phyloP scores from a whole-genome alignment of 202 grass and related monocot genomes.

The Panicum hallii region DNA sequence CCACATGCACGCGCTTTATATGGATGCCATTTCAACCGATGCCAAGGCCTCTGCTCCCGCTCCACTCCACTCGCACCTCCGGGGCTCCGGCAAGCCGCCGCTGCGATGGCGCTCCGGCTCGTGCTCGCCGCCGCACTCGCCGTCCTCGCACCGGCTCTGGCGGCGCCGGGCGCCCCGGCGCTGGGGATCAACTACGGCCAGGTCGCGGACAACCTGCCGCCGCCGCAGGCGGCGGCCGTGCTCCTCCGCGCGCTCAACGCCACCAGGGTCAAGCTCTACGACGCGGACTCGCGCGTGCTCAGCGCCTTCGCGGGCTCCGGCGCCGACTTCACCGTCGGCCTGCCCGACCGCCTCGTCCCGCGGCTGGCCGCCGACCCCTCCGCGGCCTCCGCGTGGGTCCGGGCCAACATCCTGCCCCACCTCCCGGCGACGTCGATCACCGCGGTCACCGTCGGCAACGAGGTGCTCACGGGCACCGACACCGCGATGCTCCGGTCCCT shows the following conservation, averaged over 20 bases:
- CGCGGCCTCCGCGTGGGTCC: conserved; percentile 59
- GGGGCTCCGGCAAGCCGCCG: neutral
- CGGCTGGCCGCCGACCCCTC: conserved; percentile 54
- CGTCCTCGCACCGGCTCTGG: conserved; percentile 19
- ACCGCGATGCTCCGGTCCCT: conserved; percentile 53
- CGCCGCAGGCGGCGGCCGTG: conserved; percentile 45
- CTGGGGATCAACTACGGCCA: conserved; percentile 83
- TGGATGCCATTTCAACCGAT: conserved; percentile 19
- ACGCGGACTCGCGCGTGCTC: conserved; percentile 71
- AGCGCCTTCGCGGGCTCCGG: conserved; percentile 63
- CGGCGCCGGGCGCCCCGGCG: neutral
- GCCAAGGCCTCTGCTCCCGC: neutral
- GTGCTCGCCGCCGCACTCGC: conserved; percentile 39
- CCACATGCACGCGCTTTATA: conserved; percentile 39
- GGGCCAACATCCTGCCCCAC: conserved; percentile 64
- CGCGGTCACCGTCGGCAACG: conserved; percentile 76
- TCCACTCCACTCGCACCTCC: neutral
- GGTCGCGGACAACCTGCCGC: conserved; percentile 74
- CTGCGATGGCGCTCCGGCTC: conserved; percentile 41
- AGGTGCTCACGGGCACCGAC: conserved; percentile 65
- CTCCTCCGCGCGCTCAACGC: conserved; percentile 67
- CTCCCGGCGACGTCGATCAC: conserved; percentile 60
- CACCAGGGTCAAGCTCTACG: conserved; percentile 65
- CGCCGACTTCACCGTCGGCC: conserved; percentile 70
- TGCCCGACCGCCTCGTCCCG: conserved; percentile 62